Conservation (phyloP, 768 basidiomycete species). For the Lentinula sp. region DNA sequence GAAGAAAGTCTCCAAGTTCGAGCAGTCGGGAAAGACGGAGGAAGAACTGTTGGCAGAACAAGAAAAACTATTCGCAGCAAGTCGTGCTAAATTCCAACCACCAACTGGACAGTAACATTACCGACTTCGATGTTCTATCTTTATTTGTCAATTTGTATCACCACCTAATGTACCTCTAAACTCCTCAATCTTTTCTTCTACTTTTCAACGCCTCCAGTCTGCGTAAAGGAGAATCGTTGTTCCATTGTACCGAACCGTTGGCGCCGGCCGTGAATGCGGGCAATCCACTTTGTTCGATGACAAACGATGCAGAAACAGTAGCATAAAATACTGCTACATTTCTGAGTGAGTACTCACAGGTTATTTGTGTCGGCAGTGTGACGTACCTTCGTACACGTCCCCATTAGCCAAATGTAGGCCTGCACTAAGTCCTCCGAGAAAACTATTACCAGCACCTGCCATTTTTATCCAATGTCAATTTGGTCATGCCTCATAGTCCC, state of each 20-base stretch:
- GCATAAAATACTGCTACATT: constrained; percentile 62
- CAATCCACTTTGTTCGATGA: constrained; percentile 77
- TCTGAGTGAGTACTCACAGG: not conserved
- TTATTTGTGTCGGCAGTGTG: not conserved
- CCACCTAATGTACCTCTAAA: not conserved
- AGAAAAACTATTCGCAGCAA: constrained; percentile 89
- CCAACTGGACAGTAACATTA: constrained; percentile 30
- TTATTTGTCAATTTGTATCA: constrained; percentile 14
- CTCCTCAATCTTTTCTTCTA: constrained; percentile 27
- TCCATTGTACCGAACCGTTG: constrained; percentile 46
- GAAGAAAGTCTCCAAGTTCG: constrained; percentile 87
- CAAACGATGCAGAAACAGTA: constrained; percentile 75
- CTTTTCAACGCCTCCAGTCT: constrained; percentile 49
- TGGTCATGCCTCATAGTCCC: not conserved
- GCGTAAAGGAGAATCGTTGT: constrained; percentile 55
- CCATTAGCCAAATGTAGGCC: constrained; percentile 52
- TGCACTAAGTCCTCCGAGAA: constrained; percentile 79
- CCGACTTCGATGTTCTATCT: constrained; percentile 9
- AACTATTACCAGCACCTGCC: constrained; percentile 85
- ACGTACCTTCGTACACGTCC: constrained; percentile 62
- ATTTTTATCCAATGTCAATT: not conserved
- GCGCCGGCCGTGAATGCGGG: constrained; percentile 36
- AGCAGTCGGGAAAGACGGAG: constrained; percentile 83
- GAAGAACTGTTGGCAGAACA: constrained; percentile 87
- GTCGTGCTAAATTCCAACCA: constrained; percentile 73